Evolutionary conservation across 2,329 filamentous ascomycete species (phyloP).

Genomic region (Apiospora kogelbergensis): DNA sequence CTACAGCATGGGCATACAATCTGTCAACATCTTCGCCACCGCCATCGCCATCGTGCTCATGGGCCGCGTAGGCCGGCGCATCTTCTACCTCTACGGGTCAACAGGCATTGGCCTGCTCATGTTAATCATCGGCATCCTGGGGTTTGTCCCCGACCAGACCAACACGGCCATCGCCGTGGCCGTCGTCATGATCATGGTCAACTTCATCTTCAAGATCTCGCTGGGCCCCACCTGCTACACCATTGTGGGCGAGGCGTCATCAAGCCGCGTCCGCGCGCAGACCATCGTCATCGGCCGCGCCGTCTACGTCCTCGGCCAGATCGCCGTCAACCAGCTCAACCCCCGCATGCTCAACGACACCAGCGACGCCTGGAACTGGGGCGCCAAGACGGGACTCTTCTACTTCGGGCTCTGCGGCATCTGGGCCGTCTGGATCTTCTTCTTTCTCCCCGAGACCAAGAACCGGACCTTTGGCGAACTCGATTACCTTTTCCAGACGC

Average conservation of each 20-base stretch:
- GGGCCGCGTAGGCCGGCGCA: constrained; percentile 47
- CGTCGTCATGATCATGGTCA: constrained; percentile 51
- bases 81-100: constrained; percentile 49
- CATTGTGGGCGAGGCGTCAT: constrained; percentile 53
- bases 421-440: constrained; percentile 43
- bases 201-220: constrained; percentile 51
- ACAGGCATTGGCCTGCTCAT: constrained; percentile 42
- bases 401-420: constrained; percentile 39
- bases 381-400: constrained; percentile 38
- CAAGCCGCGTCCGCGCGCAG: constrained; percentile 44
- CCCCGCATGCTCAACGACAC: constrained; percentile 44
- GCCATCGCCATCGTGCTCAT: constrained; percentile 54
- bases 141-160: constrained; percentile 41
- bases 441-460: constrained; percentile 45
- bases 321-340: constrained; percentile 42
- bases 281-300: constrained; percentile 45
- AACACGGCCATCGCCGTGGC: constrained; percentile 49
- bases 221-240: constrained; percentile 52
- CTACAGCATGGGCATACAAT: constrained; percentile 51
- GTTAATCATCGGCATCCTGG: constrained; percentile 47
- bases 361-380: constrained; percentile 32
- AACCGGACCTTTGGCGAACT: constrained; percentile 47
- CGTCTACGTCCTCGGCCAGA: constrained; percentile 39
- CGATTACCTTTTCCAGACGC: constrained; percentile 45
- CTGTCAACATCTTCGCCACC: constrained; percentile 54